Percentiles rank a stretch among this genome's conserved stretches.
These are phyloP conservation scores for Starmerella bombi DNA, from an alignment of 805 yeast genomes.

Conservation along the genomic window DNA sequence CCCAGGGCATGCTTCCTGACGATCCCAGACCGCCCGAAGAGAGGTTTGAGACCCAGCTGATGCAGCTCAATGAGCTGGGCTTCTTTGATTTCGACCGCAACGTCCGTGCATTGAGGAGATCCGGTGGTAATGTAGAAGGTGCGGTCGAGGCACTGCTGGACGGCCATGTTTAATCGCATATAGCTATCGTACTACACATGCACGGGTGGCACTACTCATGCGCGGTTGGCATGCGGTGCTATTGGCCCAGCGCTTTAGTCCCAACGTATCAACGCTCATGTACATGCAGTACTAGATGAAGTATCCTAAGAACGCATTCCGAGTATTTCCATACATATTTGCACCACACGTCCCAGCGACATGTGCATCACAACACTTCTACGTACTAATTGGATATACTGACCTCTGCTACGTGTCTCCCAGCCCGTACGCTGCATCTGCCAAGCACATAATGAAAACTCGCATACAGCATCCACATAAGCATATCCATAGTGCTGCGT, in stretches of 20 bases:
- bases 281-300: too few species aligned
- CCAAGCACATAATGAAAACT: too few species aligned
- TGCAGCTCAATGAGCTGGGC: conserved; percentile 72
- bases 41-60: conserved; percentile 53
- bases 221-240: background rate
- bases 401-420: too few species aligned
- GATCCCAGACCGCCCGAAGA: conserved; percentile 72
- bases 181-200: background rate
- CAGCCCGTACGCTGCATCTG: too few species aligned
- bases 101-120: conserved; percentile 79
- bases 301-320: too few species aligned
- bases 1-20: conserved; percentile 17
- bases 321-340: too few species aligned
- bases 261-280: background rate
- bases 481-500: too few species aligned
- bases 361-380: too few species aligned
- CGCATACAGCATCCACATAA: too few species aligned
- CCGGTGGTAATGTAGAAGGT: conserved; percentile 96
- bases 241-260: background rate
- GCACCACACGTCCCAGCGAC: too few species aligned
- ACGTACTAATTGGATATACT: too few species aligned
- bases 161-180: conserved; percentile 29
- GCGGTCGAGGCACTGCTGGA: conserved; percentile 78
- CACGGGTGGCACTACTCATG: too few species aligned
- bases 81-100: conserved; percentile 86